Percentiles rank a stretch among this genome's conserved stretches.
These are phyloP conservation scores for Colletotrichum sp. DNA, from an alignment of 2,329 filamentous ascomycete species.

Conservation along the genomic window DNA sequence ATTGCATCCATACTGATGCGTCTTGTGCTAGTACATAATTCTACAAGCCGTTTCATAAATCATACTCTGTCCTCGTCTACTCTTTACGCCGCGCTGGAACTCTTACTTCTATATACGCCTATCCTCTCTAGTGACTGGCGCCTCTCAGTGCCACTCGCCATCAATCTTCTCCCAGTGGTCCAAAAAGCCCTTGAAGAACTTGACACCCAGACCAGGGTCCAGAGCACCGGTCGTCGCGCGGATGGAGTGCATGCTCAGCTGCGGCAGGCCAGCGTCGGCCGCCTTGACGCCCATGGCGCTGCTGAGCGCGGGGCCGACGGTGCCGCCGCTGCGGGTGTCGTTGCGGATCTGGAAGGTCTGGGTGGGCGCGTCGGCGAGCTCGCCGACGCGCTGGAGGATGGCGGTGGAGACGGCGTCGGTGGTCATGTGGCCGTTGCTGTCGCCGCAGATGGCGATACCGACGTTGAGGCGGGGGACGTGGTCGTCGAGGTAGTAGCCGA, in stretches of 20 bases:
- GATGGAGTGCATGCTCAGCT: conserved; percentile 94
- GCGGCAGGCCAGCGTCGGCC: conserved; percentile 87
- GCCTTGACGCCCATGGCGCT: conserved; percentile 80
- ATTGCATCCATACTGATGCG: background rate
- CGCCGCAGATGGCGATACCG: conserved; percentile 79
- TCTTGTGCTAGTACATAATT: conserved; percentile 5
- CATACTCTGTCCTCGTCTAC: background rate
- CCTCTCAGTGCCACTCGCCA: conserved; percentile 67
- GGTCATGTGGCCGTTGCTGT: conserved; percentile 95
- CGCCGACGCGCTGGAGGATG: conserved; percentile 79
- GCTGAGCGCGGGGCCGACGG: conserved; percentile 91
- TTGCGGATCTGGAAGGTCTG: conserved; percentile 97
- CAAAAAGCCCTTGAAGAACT: conserved; percentile 88
- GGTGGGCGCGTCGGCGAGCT: conserved; percentile 72
- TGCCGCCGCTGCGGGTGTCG: conserved; percentile 87
- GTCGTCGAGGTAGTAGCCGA: conserved; percentile 79
- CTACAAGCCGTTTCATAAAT: conserved; percentile 10
- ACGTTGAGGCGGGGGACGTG: conserved; percentile 90
- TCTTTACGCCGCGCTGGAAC: background rate
- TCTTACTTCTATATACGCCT: background rate
- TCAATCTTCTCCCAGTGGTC: conserved; percentile 88
- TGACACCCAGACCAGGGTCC: conserved; percentile 87
- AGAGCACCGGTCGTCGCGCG: conserved; percentile 84
- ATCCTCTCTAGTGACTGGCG: background rate
- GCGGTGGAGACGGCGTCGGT: conserved; percentile 88